Base-by-base conservation (phyloP, 2,329 filamentous ascomycete species). In the Penicillium brevicompactum region DNA sequence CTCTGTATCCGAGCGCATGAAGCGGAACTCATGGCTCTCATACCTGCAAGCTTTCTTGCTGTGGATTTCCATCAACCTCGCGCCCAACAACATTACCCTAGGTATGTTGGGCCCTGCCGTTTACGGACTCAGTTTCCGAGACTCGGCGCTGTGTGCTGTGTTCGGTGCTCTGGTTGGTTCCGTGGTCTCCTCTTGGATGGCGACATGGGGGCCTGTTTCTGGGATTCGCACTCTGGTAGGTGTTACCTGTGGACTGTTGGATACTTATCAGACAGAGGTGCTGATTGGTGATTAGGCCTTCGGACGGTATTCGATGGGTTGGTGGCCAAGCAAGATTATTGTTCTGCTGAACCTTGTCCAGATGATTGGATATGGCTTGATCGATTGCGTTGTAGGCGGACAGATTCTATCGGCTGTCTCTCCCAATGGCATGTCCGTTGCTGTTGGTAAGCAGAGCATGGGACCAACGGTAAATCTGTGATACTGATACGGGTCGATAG, bases 361-460 rank as follows among this genome's bases (percentile, higher is more conserved):
- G 21, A 76, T 87, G 65, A 75, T 87, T 2, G 85, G 85, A 8
- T 88, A 87, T 61, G 76, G 78, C 16, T 74, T 88, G 67, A 84
- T 89, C 56, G 83, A 87, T 67, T 84, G 82, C 32, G 85, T 89
- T 5, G 79, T 90, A 14, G 84, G 84, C 2, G 87, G 87, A 0
- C 87, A 89, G 66, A 88, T 89, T 24, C 74, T 90, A 2, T 87
- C 84, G 4, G 87, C 87, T 1, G 84, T 90, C 4, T 85, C 83
- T 11, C 71, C 76, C 1, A 79, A 81, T 56, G 80, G 78, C 57
- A 79, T 89, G 72, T 84, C 83, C 2, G 80, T 88, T 18, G 80
- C 84, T 32, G 87, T 89, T 1, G 87, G 87, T 62, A 65, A 49
- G 70, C 62, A 16, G 8, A 24, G 31, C 18, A 16, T 10, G 2